These are phyloP conservation scores for Nepenthes alata DNA, from an alignment of 179 eudicot genomes.

Conservation along the genomic window DNA sequence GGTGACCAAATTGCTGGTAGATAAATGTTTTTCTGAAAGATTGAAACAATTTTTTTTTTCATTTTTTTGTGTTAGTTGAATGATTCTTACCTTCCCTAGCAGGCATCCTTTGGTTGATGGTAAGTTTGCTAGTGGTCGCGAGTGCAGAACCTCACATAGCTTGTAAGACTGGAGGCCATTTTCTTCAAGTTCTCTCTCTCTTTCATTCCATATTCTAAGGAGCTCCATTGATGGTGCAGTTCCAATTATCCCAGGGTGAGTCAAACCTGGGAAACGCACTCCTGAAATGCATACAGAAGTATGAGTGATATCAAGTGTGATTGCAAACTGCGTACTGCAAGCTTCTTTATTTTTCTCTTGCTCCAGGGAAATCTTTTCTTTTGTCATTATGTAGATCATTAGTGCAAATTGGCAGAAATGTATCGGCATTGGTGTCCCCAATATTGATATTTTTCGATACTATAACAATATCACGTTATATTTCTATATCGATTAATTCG, in stretches of 20 bases:
- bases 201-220: slow-evolving; percentile 70
- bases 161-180: slow-evolving; percentile 52
- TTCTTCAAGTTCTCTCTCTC: slow-evolving; percentile 74
- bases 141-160: slow-evolving; percentile 76
- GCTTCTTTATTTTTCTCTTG: too few species aligned
- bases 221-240: slow-evolving; percentile 94
- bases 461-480: too few species aligned
- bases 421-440: too few species aligned
- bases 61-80: background rate
- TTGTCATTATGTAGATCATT: too few species aligned
- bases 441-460: too few species aligned
- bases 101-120: slow-evolving; percentile 79
- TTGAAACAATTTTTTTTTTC: too few species aligned
- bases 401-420: too few species aligned
- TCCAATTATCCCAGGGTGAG: slow-evolving; percentile 90
- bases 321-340: background rate
- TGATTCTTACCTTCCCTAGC: slow-evolving; percentile 58
- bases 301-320: background rate
- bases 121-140: slow-evolving; percentile 83
- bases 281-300: slow-evolving; percentile 24
- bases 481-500: too few species aligned
- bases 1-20: too few species aligned
- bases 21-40: too few species aligned
- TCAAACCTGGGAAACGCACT: slow-evolving; percentile 88
- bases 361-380: too few species aligned